Evolutionary conservation across 495 filamentous ascomycete genomes (phyloP).

Genomic region (Penicillium lagena): DNA sequence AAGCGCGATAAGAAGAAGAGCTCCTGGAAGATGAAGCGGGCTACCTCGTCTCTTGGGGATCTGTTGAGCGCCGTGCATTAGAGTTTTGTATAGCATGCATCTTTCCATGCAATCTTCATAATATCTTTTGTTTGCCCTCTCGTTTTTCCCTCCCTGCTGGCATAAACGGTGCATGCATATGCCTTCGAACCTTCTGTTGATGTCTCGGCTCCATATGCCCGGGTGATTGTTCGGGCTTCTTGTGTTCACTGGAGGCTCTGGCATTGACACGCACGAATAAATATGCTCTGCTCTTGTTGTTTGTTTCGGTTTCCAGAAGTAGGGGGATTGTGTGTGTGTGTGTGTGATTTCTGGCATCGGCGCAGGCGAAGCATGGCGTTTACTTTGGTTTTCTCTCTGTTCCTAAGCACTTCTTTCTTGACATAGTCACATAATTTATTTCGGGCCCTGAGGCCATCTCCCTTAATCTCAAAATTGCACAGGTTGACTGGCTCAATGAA

Average conservation of each 20-base stretch:
- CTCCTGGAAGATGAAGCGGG: constrained; percentile 64
- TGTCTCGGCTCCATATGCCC: not conserved
- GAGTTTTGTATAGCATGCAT: not conserved
- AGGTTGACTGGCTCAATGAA: too few relatives aligned
- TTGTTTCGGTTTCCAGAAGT: not conserved
- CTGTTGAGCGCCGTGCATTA: constrained; percentile 39
- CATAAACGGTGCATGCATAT: constrained; percentile 20
- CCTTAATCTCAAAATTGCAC: not conserved
- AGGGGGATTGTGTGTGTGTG: constrained; percentile 2
- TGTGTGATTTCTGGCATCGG: constrained; percentile 14
- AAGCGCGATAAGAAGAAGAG: constrained; percentile 76
- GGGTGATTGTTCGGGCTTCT: not conserved
- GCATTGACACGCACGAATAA: constrained; percentile 11
- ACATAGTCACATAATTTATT: constrained; percentile 11
- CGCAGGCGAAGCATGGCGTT: constrained; percentile 19
- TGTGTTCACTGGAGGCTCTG: not conserved
- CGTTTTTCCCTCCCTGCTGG: constrained; percentile 1
- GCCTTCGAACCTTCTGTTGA: constrained; percentile 4
- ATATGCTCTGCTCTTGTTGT: constrained; percentile 6
- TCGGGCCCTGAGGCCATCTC: constrained; percentile 6
- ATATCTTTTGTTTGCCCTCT: not conserved
- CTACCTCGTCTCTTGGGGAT: constrained; percentile 32
- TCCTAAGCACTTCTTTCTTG: constrained; percentile 2
- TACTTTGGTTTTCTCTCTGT: constrained; percentile 2
- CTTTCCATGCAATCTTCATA: constrained; percentile 8